Conservation (phyloP, 2,329 filamentous ascomycete genomes). For the Aspergillus persii region DNA sequence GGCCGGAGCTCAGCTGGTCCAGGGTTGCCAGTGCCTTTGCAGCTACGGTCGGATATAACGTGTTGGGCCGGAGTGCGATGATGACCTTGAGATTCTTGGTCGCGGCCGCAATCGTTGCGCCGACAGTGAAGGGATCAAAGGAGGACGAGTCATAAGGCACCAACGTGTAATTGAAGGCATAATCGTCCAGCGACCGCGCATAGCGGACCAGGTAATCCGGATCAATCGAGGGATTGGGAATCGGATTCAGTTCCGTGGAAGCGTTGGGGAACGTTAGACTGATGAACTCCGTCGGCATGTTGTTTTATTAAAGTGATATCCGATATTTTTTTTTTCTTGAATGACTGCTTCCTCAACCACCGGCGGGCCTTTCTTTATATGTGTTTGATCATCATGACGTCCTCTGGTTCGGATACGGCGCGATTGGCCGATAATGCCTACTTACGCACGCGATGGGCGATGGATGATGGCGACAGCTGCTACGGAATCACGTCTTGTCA, state of each 20-base stretch:
- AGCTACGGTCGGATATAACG: slow-evolving; percentile 60
- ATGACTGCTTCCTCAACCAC: neutral
- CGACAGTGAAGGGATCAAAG: slow-evolving; percentile 59
- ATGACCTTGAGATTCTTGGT: slow-evolving; percentile 62
- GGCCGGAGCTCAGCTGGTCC: slow-evolving; percentile 57
- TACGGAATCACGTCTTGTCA: neutral
- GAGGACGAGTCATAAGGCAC: slow-evolving; percentile 58
- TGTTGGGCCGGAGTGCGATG: slow-evolving; percentile 62
- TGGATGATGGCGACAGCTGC: neutral
- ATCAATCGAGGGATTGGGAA: slow-evolving; percentile 53
- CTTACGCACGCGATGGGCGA: neutral
- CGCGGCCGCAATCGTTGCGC: slow-evolving; percentile 55
- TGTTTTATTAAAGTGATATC: neutral
- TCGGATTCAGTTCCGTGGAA: slow-evolving; percentile 56
- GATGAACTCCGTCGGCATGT: slow-evolving; percentile 54
- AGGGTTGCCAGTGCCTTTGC: slow-evolving; percentile 62
- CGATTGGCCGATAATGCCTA: neutral
- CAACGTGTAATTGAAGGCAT: slow-evolving; percentile 61
- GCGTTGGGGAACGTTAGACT: slow-evolving; percentile 57
- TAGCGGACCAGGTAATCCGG: slow-evolving; percentile 58
- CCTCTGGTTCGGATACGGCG: neutral
- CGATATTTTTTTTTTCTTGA: neutral
- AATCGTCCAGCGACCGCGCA: slow-evolving; percentile 57
- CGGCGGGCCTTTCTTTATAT: neutral
- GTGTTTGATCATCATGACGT: neutral